phyloP scores from a whole-genome alignment of 495 filamentous ascomycete genomes.

The Zalerion maritima region DNA sequence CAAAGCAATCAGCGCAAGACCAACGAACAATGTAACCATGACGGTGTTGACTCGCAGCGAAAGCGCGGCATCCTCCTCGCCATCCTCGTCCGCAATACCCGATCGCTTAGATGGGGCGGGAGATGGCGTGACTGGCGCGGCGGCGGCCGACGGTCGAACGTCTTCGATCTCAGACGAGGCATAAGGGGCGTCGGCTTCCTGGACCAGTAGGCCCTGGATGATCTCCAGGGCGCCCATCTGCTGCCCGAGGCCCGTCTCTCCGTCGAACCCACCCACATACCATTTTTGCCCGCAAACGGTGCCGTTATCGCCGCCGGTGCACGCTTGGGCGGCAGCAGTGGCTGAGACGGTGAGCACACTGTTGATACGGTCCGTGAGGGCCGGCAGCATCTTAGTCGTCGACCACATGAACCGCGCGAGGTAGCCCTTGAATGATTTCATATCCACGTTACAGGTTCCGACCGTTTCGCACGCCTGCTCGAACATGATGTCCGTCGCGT shows the following conservation, averaged over 20 bases:
- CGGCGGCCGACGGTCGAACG: slow-evolving; percentile 12
- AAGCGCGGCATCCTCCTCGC: too few species aligned
- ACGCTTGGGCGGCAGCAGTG: slow-evolving; percentile 47
- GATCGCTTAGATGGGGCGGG: slow-evolving; percentile 5
- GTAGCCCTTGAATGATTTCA: slow-evolving; percentile 69
- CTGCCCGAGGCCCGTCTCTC: slow-evolving; percentile 45
- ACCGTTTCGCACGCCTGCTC: slow-evolving; percentile 60
- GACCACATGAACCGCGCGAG: slow-evolving; percentile 60
- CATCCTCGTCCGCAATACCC: slow-evolving; percentile 2
- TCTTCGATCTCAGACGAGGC: slow-evolving; percentile 28
- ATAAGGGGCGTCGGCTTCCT: slow-evolving; percentile 19
- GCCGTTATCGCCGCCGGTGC: slow-evolving; percentile 39
- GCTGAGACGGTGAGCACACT: slow-evolving; percentile 42
- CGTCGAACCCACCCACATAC: slow-evolving; percentile 47
- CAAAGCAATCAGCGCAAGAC: too few species aligned
- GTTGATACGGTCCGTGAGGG: slow-evolving; percentile 35
- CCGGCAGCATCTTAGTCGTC: slow-evolving; percentile 44
- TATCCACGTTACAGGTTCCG: slow-evolving; percentile 51
- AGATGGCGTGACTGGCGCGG: slow-evolving; percentile 5
- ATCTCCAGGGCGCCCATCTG: slow-evolving; percentile 58
- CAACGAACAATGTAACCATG: too few species aligned
- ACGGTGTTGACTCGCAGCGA: too few species aligned
- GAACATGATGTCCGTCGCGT: slow-evolving; percentile 42
- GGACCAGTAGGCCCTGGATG: slow-evolving; percentile 41
- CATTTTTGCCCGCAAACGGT: slow-evolving; percentile 59